Evolutionary conservation across 2,329 filamentous ascomycete genomes (phyloP).

Genomic region (Calonectria multiphialidica): DNA sequence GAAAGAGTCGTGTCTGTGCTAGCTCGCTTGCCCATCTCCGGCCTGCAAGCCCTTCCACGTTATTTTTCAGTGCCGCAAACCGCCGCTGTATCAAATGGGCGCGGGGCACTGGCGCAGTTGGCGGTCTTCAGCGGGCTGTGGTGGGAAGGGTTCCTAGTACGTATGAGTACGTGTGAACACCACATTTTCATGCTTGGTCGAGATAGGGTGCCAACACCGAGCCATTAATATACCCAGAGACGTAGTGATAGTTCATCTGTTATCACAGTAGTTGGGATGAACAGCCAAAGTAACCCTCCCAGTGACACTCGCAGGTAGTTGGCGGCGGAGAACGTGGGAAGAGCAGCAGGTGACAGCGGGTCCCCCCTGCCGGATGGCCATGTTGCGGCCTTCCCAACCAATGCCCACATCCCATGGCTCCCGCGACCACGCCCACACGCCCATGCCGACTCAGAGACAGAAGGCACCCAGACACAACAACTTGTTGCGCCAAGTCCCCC

Average conservation of each 20-base stretch:
- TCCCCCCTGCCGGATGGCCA: conserved; percentile 1
- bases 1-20: not conserved
- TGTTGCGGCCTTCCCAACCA: conserved; percentile 7
- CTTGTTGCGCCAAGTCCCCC: conserved; percentile 6
- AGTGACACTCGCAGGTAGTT: not conserved
- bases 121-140: not conserved
- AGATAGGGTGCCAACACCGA: not conserved
- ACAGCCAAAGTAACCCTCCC: not conserved
- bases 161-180: not conserved
- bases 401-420: conserved; percentile 14
- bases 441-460: not conserved
- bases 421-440: conserved; percentile 5
- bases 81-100: conserved; percentile 4
- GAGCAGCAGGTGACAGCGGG: conserved; percentile 17
- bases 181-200: not conserved
- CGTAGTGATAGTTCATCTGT: not conserved
- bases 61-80: conserved; percentile 7
- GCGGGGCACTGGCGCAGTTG: conserved; percentile 5
- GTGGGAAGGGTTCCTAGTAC: not conserved
- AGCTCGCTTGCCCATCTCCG: not conserved
- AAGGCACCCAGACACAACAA: not conserved
- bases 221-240: not conserved
- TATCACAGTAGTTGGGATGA: conserved; percentile 3
- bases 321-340: conserved; percentile 7
- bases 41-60: not conserved